Evolutionary conservation across 1,139 yeast species (phyloP).

Genomic region (Suhomyces guaymorum): DNA sequence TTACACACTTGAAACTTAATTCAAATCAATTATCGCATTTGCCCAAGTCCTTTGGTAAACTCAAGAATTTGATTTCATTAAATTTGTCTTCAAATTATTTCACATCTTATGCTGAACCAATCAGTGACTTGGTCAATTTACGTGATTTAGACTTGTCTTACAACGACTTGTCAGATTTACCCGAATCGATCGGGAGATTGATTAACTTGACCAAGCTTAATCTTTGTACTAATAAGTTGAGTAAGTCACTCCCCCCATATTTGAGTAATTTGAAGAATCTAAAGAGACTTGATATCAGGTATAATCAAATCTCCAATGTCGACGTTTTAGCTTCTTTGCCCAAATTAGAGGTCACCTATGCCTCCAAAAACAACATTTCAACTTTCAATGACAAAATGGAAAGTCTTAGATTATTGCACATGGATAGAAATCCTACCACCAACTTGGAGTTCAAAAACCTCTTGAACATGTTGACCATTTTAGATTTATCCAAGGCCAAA

Average conservation of each 20-base stretch:
- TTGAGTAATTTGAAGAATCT: constrained; percentile 57
- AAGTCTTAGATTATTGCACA: constrained; percentile 51
- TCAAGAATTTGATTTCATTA: constrained; percentile 57
- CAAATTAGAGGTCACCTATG: constrained; percentile 67
- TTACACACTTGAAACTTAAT: constrained; percentile 61
- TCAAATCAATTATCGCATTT: constrained; percentile 70
- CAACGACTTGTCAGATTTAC: constrained; percentile 64
- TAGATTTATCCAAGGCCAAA: constrained; percentile 81
- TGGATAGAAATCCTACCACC: constrained; percentile 76
- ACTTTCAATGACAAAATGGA: constrained; percentile 65
- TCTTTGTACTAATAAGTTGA: constrained; percentile 70
- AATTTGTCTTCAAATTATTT: constrained; percentile 84
- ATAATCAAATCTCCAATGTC: constrained; percentile 66
- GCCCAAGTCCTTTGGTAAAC: constrained; percentile 61
- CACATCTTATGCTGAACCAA: constrained; percentile 63
- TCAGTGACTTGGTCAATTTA: constrained; percentile 62
- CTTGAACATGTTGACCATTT: constrained; percentile 63
- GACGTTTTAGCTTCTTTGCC: constrained; percentile 66
- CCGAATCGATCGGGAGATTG: constrained; percentile 62
- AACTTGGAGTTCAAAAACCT: constrained; percentile 61
- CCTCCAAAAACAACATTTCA: constrained; percentile 77
- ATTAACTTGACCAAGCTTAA: constrained; percentile 65
- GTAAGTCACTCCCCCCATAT: constrained; percentile 55
- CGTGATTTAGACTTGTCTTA: constrained; percentile 78
- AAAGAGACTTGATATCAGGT: constrained; percentile 75